Evolutionary conservation across 2,329 filamentous ascomycete genomes (phyloP).

Genomic region (Triangularia setosa): DNA sequence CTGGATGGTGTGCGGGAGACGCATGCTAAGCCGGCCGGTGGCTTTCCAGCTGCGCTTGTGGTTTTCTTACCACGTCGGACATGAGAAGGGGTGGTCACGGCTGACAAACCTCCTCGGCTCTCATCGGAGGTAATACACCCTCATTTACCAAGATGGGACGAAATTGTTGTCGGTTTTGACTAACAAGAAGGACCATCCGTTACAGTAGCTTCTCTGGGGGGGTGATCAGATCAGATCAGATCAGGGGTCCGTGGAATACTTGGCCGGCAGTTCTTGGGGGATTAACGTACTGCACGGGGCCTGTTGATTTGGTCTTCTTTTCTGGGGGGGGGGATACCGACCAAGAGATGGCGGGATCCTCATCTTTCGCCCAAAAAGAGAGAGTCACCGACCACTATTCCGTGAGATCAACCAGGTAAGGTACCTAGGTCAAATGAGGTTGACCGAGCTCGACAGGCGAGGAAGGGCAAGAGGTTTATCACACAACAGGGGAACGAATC

Average conservation of each 20-base stretch:
- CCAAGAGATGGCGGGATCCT: not conserved
- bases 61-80: not conserved
- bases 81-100: not conserved
- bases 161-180: too few species aligned
- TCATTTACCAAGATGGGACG: not conserved
- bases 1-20: not conserved
- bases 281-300: not conserved
- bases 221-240: not conserved
- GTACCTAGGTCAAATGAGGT: not conserved
- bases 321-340: not conserved
- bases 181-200: not conserved
- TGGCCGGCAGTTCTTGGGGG: not conserved
- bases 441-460: not conserved
- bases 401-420: too few species aligned
- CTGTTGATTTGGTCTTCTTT: not conserved
- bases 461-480: not conserved
- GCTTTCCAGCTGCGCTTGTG: not conserved
- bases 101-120: too few species aligned
- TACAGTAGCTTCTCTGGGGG: not conserved
- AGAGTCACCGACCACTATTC: not conserved
- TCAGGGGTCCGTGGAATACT: not conserved
- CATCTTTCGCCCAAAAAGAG: not conserved
- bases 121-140: not conserved
- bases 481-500: not conserved
- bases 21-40: not conserved